Conservation (phyloP, 441 rosid genomes). For the Breynia disticha region DNA sequence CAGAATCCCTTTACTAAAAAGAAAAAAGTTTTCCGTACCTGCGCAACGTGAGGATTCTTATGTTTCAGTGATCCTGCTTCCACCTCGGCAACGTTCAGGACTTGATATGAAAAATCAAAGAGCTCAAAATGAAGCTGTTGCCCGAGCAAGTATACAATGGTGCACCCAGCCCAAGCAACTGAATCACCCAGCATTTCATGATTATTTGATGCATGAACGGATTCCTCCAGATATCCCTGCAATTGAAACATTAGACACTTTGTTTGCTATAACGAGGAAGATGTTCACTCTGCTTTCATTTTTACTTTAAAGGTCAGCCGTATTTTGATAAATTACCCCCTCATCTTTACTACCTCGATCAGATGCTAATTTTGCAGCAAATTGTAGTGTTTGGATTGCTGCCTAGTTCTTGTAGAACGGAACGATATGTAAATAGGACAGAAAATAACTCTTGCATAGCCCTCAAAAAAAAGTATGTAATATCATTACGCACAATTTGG, state of each 20-base stretch:
- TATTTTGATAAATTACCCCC: too few species aligned
- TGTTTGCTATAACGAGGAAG: too few species aligned
- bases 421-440: too few species aligned
- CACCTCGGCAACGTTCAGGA: conserved; percentile 93
- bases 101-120: conserved; percentile 92
- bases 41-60: conserved; percentile 49
- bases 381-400: too few species aligned
- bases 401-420: too few species aligned
- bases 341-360: too few species aligned
- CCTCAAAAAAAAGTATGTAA: too few species aligned
- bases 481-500: conserved; percentile 56
- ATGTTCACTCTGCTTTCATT: too few species aligned
- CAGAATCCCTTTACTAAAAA: not conserved
- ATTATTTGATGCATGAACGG: conserved; percentile 40
- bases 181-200: conserved; percentile 82
- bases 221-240: conserved; percentile 87
- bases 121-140: conserved; percentile 98
- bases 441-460: too few species aligned
- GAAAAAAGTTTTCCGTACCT: conserved; percentile 35
- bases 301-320: too few species aligned
- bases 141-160: conserved; percentile 94
- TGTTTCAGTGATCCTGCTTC: conserved; percentile 60
- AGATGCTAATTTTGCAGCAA: too few species aligned
- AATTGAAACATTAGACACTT: conserved; percentile 14
- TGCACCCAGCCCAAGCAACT: conserved; percentile 99